Percentiles rank a stretch among this genome's conserved stretches.
Conservation (phyloP, 106 monocot species). For the Cymbidium sinense region DNA sequence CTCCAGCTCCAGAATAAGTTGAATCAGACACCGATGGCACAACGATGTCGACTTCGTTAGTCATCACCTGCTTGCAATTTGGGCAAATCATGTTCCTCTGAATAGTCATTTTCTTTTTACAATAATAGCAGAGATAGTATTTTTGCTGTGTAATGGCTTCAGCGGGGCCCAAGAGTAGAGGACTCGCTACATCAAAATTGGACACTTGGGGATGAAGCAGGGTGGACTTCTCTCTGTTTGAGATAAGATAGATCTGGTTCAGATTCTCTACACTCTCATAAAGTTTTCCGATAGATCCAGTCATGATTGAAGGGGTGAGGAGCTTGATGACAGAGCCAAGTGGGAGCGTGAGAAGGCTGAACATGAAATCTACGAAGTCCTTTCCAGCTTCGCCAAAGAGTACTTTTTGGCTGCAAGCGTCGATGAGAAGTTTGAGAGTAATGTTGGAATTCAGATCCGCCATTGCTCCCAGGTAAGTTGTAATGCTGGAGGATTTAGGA, state of each 20-base stretch:
- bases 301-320: slow-evolving; percentile 1
- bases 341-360: slow-evolving; percentile 23
- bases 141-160: not conserved
- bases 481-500: too few relatives aligned
- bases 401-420: slow-evolving; percentile 7
- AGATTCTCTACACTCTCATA: slow-evolving; percentile 13
- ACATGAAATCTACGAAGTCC: slow-evolving; percentile 28
- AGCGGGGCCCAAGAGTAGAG: not conserved
- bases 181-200: not conserved
- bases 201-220: not conserved
- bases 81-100: not conserved
- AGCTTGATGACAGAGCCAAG: slow-evolving; percentile 23
- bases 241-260: not conserved
- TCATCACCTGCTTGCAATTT: not conserved
- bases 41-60: too few relatives aligned
- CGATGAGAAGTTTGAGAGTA: slow-evolving; percentile 25
- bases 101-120: not conserved
- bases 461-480: too few relatives aligned
- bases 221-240: not conserved
- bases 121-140: not conserved
- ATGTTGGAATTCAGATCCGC: not conserved
- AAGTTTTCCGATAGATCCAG: slow-evolving; percentile 4
- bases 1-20: too few relatives aligned
- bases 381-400: slow-evolving; percentile 20
- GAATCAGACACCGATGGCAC: too few relatives aligned